Conservation (phyloP, 2,329 filamentous ascomycete genomes). For the Cordyceps cateniannulata region DNA sequence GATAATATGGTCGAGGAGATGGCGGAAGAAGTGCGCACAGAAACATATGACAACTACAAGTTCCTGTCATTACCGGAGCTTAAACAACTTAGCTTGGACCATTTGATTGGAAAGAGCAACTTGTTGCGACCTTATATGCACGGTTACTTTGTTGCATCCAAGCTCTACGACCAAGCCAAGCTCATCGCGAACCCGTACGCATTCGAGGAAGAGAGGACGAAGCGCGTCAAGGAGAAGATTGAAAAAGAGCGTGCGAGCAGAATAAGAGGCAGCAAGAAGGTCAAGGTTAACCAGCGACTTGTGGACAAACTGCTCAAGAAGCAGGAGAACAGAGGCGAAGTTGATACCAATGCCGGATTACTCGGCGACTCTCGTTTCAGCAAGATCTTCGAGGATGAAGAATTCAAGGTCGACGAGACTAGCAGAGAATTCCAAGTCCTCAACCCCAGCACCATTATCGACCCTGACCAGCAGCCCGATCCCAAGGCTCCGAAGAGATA, state of each 20-base stretch:
- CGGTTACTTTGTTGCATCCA: slow-evolving; percentile 93
- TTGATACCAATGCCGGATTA: slow-evolving; percentile 57
- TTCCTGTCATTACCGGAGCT: slow-evolving; percentile 88
- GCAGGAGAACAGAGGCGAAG: slow-evolving; percentile 52
- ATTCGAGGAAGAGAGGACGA: slow-evolving; percentile 86
- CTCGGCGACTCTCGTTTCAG: slow-evolving; percentile 83
- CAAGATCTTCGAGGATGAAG: slow-evolving; percentile 84
- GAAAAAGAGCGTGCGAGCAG: slow-evolving; percentile 94
- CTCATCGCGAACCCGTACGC: slow-evolving; percentile 91
- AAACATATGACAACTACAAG: slow-evolving; percentile 98
- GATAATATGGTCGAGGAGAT: slow-evolving; percentile 99
- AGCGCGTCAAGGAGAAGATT: slow-evolving; percentile 89
- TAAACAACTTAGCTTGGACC: slow-evolving; percentile 75
- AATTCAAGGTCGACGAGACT: slow-evolving; percentile 85
- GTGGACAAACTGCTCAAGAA: slow-evolving; percentile 68
- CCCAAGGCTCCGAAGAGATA: slow-evolving; percentile 31
- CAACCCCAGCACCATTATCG: slow-evolving; percentile 73
- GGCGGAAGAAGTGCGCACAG: slow-evolving; percentile 72
- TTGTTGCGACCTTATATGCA: slow-evolving; percentile 96
- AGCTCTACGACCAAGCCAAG: slow-evolving; percentile 89
- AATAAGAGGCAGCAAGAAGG: slow-evolving; percentile 91
- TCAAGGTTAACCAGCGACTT: slow-evolving; percentile 87
- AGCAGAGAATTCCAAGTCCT: slow-evolving; percentile 80
- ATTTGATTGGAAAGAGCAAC: slow-evolving; percentile 85
- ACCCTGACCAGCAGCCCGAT: slow-evolving; percentile 23